These are phyloP conservation scores for Yamadazyma sp. DNA, from an alignment of 805 yeast species.

Conservation along the genomic window DNA sequence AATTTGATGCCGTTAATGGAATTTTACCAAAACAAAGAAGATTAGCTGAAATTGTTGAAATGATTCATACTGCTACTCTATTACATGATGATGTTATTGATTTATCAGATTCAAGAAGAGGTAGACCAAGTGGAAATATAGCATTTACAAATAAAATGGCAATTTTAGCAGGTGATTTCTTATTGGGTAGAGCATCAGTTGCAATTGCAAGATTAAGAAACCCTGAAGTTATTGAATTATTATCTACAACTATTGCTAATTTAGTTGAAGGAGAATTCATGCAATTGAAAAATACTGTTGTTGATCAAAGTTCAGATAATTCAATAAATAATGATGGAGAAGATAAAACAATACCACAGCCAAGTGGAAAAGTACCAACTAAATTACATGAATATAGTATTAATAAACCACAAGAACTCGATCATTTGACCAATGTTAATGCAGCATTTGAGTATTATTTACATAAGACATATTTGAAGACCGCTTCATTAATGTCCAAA, in stretches of 20 bases:
- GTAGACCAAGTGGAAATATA: slow-evolving; percentile 85
- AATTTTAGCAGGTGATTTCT: slow-evolving; percentile 92
- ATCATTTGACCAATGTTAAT: slow-evolving; percentile 64
- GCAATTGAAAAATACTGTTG: slow-evolving; percentile 93
- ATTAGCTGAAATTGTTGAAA: slow-evolving; percentile 94
- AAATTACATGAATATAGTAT: slow-evolving; percentile 58
- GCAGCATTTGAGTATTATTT: slow-evolving; percentile 95
- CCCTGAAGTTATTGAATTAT: slow-evolving; percentile 94
- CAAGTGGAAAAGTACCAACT: slow-evolving; percentile 64
- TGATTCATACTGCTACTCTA: slow-evolving; percentile 96
- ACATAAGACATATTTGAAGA: slow-evolving; percentile 92
- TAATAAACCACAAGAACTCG: slow-evolving; percentile 28
- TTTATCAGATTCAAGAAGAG: slow-evolving; percentile 81
- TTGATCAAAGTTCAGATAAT: slow-evolving; percentile 43
- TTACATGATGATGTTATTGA: slow-evolving; percentile 98
- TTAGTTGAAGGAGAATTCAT: slow-evolving; percentile 97
- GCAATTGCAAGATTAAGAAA: slow-evolving; percentile 89
- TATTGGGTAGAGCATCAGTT: slow-evolving; percentile 94
- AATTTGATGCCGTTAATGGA: slow-evolving; percentile 58
- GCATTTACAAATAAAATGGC: slow-evolving; percentile 98
- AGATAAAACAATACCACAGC: slow-evolving; percentile 44
- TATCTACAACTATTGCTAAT: slow-evolving; percentile 95
- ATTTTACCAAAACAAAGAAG: slow-evolving; percentile 93
- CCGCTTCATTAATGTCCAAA: slow-evolving; percentile 92
- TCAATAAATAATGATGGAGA: slow-evolving; percentile 49